phyloP scores from a whole-genome alignment of 2,329 filamentous ascomycete genomes.

The Ophiostoma sp. region DNA sequence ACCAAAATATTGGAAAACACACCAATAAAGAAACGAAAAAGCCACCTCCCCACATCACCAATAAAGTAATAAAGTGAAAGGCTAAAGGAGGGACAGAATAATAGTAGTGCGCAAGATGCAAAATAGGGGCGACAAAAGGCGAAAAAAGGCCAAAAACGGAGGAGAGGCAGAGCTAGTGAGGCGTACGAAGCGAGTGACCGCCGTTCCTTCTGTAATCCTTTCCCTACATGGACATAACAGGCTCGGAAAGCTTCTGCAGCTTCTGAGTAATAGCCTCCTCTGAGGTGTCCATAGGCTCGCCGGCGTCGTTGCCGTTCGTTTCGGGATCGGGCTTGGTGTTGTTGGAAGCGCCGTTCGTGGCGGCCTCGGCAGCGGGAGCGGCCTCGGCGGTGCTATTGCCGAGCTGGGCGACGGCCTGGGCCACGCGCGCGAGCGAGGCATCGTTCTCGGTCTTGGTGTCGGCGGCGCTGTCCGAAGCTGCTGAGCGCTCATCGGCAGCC shows the following conservation, averaged over 20 bases:
- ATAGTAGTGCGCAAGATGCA: not conserved
- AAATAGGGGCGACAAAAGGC: not conserved
- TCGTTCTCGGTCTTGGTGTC: conserved; percentile 19
- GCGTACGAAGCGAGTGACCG: not conserved
- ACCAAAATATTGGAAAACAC: not conserved
- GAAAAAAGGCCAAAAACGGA: not conserved
- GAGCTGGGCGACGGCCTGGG: conserved; percentile 46
- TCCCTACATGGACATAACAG: not conserved
- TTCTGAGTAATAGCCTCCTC: conserved; percentile 11
- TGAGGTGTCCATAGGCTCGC: conserved; percentile 26
- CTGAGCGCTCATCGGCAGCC: not conserved
- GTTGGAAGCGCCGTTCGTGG: not conserved
- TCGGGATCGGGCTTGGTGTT: not conserved
- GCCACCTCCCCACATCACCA: not conserved
- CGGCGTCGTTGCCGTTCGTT: not conserved
- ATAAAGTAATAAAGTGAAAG: not conserved
- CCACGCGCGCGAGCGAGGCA: conserved; percentile 49
- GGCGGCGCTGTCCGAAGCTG: not conserved
- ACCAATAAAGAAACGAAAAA: not conserved
- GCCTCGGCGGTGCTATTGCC: conserved; percentile 20
- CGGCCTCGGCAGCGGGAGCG: not conserved
- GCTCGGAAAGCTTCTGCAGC: conserved; percentile 11
- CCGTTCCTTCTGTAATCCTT: not conserved
- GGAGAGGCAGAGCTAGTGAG: not conserved
- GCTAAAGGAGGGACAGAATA: not conserved